Conservation (phyloP, 108 stramenopile genomes). For the Fistulifera solaris region DNA sequence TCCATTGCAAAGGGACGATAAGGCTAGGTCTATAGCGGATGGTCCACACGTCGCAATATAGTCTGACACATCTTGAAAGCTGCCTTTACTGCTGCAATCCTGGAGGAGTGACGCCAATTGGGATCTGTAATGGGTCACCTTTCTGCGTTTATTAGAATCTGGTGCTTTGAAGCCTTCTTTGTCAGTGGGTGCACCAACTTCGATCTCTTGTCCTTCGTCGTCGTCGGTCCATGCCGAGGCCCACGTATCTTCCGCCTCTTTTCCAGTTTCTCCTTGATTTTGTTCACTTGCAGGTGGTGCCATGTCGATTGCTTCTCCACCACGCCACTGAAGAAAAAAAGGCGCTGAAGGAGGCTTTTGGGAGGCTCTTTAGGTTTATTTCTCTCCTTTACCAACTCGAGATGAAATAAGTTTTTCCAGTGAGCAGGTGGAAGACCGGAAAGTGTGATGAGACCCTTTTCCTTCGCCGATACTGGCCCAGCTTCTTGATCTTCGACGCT, state of each 20-base stretch:
- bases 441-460: constrained; percentile 74
- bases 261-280: constrained; percentile 7
- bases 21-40: constrained; percentile 87
- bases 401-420: constrained; percentile 93
- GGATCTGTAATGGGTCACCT: constrained; percentile 53
- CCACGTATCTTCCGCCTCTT: constrained; percentile 57
- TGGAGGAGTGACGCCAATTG: constrained; percentile 57
- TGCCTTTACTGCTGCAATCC: constrained; percentile 25
- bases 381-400: constrained; percentile 89
- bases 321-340: constrained; percentile 91
- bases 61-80: constrained; percentile 48
- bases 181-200: constrained; percentile 8
- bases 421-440: constrained; percentile 88
- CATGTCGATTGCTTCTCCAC: constrained; percentile 27
- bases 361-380: constrained; percentile 93
- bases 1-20: constrained; percentile 75
- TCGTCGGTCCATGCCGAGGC: constrained; percentile 80
- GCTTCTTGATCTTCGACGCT: constrained; percentile 9
- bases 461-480: constrained; percentile 34
- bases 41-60: constrained; percentile 71
- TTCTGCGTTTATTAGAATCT: constrained; percentile 35
- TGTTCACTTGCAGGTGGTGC: constrained; percentile 21
- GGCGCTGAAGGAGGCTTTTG: constrained; percentile 91
- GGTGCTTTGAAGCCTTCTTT: constrained; percentile 8
- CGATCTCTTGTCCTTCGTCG: constrained; percentile 24